Base-by-base conservation (phyloP, 2,329 filamentous ascomycete genomes). In the Paraphoma chrysanthemicola region DNA sequence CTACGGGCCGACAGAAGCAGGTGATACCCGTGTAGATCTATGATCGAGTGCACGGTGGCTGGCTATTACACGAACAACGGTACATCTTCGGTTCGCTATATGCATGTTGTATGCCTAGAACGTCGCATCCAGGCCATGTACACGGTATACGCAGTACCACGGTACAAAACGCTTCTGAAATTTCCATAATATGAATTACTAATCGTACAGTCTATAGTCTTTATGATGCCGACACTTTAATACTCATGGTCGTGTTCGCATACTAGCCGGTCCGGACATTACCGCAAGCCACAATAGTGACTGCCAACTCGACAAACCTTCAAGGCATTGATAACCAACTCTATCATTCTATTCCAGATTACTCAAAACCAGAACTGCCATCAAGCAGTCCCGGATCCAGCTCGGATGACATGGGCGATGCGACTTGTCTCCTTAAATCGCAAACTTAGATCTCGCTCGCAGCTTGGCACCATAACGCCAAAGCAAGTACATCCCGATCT, bases 371-470 rank as follows among this genome's bases (percentile, higher is more conserved):
- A 36, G 9, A 3, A 36, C 33, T 36, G 33, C 33, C 10, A 10
- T 36, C 33, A 10, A 10, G 10, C 14, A 36, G 3, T 14, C 14
- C 33, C 3, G 3, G 10, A 36, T 14, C 33, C 3, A 14, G 33
- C 14, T 36, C 14, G 33, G 14, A 36, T 36, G 33, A 10, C 33
- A 42, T 17, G 39, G 14, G 12, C 11, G 12, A 10, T 17, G 18
- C 33, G 33, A 48, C 18, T 31, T 38, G 7, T 16, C 16, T 2
- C 33, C 28, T 53, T 23, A 62, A 31, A 60, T 31, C 28, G 62
- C 62, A 30, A 65, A 65, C 46, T 64, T 67, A 4, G 60, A 65
- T 30, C 57, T 54, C 10, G 64, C 62, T 44, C 64, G 54, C 48
- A 66, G 33, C 23, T 51, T 60, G 6, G 60, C 56, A 9, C 62